A percentile compares a stretch with the other conserved stretches of the same genome.
These are phyloP conservation scores for bread wheat (Triticum aestivum) DNA, from an alignment of 176 grass and related monocot genomes.

Conservation along the genomic window IWGSC_CS_RefSeq_v2.1 NC_057814.1:80208865-80209364, in stretches of 20 bases:
- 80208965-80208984: slow-evolving; percentile 2
- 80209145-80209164: slow-evolving; percentile 82
- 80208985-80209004: neutral
- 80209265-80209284: neutral
- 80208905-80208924: neutral
- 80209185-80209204: neutral
- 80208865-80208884: neutral
- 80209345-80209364: neutral
- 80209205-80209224: neutral
- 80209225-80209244: neutral
- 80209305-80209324: too few species aligned
- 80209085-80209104: slow-evolving; percentile 83
- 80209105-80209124: slow-evolving; percentile 61
- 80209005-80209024: neutral
- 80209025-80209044: neutral
- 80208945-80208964: neutral
- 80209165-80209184: slow-evolving; percentile 76
- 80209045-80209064: slow-evolving; percentile 55
- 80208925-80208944: neutral
- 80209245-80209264: neutral
- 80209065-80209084: slow-evolving; percentile 90
- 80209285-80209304: neutral
- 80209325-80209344: neutral
- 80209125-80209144: slow-evolving; percentile 83
- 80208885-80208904: neutral